Conservation (phyloP, 805 yeast species). For the Cyberlindnera lachancei region DNA sequence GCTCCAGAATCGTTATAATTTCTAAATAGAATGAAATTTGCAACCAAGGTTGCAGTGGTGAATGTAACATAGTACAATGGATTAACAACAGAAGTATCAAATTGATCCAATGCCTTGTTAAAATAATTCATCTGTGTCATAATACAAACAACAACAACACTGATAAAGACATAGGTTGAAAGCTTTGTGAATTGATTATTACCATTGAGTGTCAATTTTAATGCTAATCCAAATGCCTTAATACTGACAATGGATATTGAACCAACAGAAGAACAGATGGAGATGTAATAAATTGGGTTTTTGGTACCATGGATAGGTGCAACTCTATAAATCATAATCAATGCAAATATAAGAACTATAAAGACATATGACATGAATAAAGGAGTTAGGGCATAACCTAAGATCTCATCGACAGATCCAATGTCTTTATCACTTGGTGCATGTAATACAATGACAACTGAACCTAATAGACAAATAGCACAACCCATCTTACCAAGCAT, state of each 20-base stretch:
- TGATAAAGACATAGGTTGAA: constrained; percentile 74
- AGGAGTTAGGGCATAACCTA: constrained; percentile 72
- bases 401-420: constrained; percentile 80
- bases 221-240: constrained; percentile 89
- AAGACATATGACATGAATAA: constrained; percentile 62
- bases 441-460: constrained; percentile 80
- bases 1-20: constrained; percentile 83
- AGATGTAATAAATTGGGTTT: constrained; percentile 83
- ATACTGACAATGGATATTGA: constrained; percentile 87
- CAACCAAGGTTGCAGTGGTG: constrained; percentile 79
- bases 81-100: constrained; percentile 86
- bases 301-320: constrained; percentile 75
- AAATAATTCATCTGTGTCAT: constrained; percentile 89
- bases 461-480: constrained; percentile 82
- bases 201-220: constrained; percentile 76
- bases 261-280: constrained; percentile 86
- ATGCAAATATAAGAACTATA: constrained; percentile 57
- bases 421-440: constrained; percentile 95
- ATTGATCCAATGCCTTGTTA: constrained; percentile 88
- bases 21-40: constrained; percentile 77
- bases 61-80: constrained; percentile 88
- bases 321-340: constrained; percentile 73
- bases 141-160: constrained; percentile 75
- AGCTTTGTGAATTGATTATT: constrained; percentile 82
- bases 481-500: constrained; percentile 87